Percentiles rank a stretch among this genome's conserved stretches.
phyloP scores from a whole-genome alignment of 257 asterid genomes.

The Solanum megistacrolobum region DNA sequence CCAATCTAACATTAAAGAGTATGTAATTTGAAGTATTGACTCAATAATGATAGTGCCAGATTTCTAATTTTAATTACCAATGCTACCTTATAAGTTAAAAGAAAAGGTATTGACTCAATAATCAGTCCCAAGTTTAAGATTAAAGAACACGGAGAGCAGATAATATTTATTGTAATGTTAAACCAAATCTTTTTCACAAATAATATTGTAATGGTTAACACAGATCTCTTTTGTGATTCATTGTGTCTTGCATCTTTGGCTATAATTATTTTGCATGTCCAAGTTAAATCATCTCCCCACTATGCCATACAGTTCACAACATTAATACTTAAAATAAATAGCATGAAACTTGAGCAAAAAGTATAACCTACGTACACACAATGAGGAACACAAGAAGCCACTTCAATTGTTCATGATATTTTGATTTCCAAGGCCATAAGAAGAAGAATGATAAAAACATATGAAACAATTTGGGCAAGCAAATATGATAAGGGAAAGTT shows the following conservation, averaged over 20 bases:
- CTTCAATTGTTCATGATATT: not conserved
- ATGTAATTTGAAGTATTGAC: not conserved
- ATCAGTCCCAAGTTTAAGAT: not conserved
- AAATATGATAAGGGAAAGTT: not conserved
- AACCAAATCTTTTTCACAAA: not conserved
- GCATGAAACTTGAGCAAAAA: not conserved
- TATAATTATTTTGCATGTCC: not conserved
- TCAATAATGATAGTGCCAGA: not conserved
- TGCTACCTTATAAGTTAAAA: not conserved
- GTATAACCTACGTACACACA: not conserved
- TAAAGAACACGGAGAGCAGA: not conserved
- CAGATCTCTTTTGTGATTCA: not conserved
- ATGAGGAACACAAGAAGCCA: not conserved
- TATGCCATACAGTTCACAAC: not conserved
- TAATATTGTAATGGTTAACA: not conserved
- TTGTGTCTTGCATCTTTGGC: not conserved
- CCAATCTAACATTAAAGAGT: not conserved
- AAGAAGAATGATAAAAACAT: not conserved
- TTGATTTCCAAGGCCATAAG: not conserved
- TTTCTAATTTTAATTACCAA: not conserved
- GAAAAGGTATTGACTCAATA: not conserved
- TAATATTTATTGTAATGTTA: not conserved
- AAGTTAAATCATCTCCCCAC: not conserved
- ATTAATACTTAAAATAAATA: not conserved
- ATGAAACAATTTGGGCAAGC: not conserved